Base-by-base conservation (phyloP, 176 grass and related monocot genomes). In the Carex pumila region DNA sequence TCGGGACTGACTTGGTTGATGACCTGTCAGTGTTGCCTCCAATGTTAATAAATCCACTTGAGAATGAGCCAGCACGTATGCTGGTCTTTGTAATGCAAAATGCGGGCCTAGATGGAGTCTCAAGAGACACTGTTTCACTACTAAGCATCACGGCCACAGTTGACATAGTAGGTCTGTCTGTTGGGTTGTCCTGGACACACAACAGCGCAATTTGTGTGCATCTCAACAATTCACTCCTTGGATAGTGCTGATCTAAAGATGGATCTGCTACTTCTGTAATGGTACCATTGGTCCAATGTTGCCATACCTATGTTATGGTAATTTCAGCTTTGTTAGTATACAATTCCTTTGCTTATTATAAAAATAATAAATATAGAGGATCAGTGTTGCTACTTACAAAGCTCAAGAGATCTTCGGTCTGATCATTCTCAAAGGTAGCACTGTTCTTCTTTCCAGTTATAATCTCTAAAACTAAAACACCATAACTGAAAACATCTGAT, bases 381-480 rank as follows among this genome's bases (percentile, higher is more conserved):
- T 61, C 1, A n/a, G 15, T 29, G 37, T 4, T 45, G 57, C 12
- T 63, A 87, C 85, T 82, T 64, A 87, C 85, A 82, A 72, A 87
- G 65, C 53, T 87, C 37, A 87, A 61, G n/a, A 87, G 85, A 50
- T 74, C 79, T 72, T 71, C 65, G 1, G 14, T 60, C 5, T 43
- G 12, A 53, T 87, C 85, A 61, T 14, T 50, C 18, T 82, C 63
- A 30, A 81, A 62, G n/a, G 13, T 53, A 7, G n/a, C 21, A 36
- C 49, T 87, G 12, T 87, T 87, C 68, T 71, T 87, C 65, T 59
- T 87, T 72, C 78, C 63, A 0, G 85, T 71, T 9, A 87, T 45
- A 54, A 87, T 62, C 63, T 87, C 85, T 71, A 87, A 60, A 82
- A 82, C 65, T 52, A 82, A 73, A 69, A 87, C 85, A 61, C 65